phyloP scores from a whole-genome alignment of 768 basidiomycete species.

The Pisolithus orientalis region DNA sequence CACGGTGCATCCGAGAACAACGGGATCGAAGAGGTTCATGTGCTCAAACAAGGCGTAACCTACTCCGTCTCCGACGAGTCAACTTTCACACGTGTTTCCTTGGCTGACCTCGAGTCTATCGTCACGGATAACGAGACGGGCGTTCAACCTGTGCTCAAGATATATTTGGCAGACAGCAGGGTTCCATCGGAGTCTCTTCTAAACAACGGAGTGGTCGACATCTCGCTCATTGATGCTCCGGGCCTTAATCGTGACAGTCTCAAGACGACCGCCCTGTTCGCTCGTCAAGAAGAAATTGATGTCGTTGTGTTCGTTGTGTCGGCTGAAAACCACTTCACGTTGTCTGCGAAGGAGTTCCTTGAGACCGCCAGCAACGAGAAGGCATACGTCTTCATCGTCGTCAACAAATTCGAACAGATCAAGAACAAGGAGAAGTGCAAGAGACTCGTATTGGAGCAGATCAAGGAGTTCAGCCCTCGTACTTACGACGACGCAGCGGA shows the following conservation, averaged over 20 bases:
- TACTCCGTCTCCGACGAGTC: constrained; percentile 70
- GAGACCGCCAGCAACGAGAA: constrained; percentile 92
- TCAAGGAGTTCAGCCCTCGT: constrained; percentile 85
- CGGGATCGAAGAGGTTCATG: constrained; percentile 79
- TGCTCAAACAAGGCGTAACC: constrained; percentile 58
- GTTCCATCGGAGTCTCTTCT: constrained; percentile 77
- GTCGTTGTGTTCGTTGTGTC: constrained; percentile 98
- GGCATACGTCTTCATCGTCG: constrained; percentile 96
- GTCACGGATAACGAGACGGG: constrained; percentile 48
- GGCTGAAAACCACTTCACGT: constrained; percentile 97
- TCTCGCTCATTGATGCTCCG: constrained; percentile 97
- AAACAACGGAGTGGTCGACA: constrained; percentile 93
- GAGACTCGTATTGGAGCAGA: constrained; percentile 85
- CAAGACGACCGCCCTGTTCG: constrained; percentile 92
- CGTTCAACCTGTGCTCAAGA: constrained; percentile 68
- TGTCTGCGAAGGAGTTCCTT: constrained; percentile 92
- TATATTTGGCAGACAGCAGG: constrained; percentile 83
- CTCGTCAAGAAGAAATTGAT: constrained; percentile 96
- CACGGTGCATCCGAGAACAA: constrained; percentile 80
- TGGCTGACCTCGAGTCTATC: constrained; percentile 72
- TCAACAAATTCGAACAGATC: constrained; percentile 96
- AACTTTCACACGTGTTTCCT: constrained; percentile 64
- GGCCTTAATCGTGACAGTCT: constrained; percentile 93
- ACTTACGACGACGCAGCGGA: constrained; percentile 89
- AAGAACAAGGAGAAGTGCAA: constrained; percentile 92